These are phyloP conservation scores for Globisporangium rhizosaccharum DNA, from an alignment of 352 stramenopile species.

Conservation along the genomic window DNA sequence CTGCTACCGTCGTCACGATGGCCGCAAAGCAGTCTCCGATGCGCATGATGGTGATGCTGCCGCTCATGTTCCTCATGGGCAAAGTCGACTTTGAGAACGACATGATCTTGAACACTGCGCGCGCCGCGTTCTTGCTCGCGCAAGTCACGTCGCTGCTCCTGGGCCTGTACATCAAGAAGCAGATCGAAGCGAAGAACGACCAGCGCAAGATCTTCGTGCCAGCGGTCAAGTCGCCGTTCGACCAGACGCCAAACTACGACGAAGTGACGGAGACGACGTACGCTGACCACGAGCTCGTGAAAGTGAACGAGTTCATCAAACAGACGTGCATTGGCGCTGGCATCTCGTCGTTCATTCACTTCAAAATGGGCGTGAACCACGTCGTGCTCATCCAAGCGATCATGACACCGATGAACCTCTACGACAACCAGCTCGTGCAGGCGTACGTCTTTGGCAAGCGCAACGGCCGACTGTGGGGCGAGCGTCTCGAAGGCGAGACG, in stretches of 20 bases:
- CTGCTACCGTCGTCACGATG: conserved; percentile 18
- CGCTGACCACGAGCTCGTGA: conserved; percentile 55
- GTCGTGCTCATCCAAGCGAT: conserved; percentile 84
- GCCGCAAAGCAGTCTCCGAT: conserved; percentile 59
- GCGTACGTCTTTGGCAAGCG: conserved; percentile 63
- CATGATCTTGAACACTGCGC: conserved; percentile 51
- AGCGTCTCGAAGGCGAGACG: conserved; percentile 71
- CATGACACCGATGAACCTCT: conserved; percentile 83
- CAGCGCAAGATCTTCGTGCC: conserved; percentile 77
- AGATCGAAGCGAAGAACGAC: conserved; percentile 74
- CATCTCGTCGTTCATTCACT: conserved; percentile 78
- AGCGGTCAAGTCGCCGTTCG: conserved; percentile 64
- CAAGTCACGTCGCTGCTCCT: conserved; percentile 57
- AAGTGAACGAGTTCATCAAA: conserved; percentile 78
- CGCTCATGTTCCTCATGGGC: conserved; percentile 83
- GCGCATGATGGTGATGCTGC: conserved; percentile 82
- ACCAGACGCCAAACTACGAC: conserved; percentile 72
- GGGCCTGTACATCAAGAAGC: conserved; percentile 66
- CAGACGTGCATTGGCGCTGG: conserved; percentile 74
- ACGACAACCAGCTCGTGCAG: conserved; percentile 74
- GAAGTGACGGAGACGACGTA: conserved; percentile 81
- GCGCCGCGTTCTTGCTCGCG: conserved; percentile 57
- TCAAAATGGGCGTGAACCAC: conserved; percentile 85
- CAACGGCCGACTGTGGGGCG: conserved; percentile 71
- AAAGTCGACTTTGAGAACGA: conserved; percentile 84